Base-by-base conservation (phyloP, 129 eudicot genomes). In the Helichrysum umbraculigerum region DNA sequence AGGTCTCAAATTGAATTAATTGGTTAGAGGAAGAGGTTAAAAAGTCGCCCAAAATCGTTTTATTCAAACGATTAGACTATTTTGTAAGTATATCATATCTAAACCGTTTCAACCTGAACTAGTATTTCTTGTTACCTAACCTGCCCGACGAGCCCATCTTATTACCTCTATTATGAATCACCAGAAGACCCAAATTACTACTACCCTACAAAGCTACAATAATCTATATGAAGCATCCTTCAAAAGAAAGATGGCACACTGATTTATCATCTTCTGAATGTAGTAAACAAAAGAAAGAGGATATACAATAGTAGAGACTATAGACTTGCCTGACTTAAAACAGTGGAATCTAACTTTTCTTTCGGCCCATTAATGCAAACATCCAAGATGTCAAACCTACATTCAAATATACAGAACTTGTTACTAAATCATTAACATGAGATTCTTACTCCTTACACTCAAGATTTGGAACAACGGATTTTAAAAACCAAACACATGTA, bases 381-480 rank as follows among this genome's bases (percentile, higher is more conserved):
- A 44, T 93, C 98, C 90, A 90, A 82, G 34, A 93, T 87, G 87
- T 93, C 98, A 85, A 85, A 93, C 91, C 98, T 93, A 79, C 84
- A 90, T 32, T 30, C 61, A 52, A 57, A 72, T 21, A 61, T 11
- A 42, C 70, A 7, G 32, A 29, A 56, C 9, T 44, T 41, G 54
- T 52, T 16, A 37, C 22, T 3, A 16, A 30, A 6, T 64, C 72
- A 70, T 57, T 20, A 42, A 69, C 3, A 37, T 21, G 64, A 52
- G 70, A 51, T 68, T 16, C 5, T 61, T 47, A 47, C n/a, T 47
- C 54, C 4, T 47, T 47, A 28, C 56, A 22, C 21, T 73, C 33
- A 68, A 39, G 12, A 1, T 33, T 50, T 33, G 17, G 69, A 73
- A 58, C 29, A 54, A 9, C 6, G 8, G 47, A 74, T 5, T 32